These are phyloP conservation scores for Nevesoporus exiguus DNA, from an alignment of 768 basidiomycete genomes.

Conservation along the genomic window DNA sequence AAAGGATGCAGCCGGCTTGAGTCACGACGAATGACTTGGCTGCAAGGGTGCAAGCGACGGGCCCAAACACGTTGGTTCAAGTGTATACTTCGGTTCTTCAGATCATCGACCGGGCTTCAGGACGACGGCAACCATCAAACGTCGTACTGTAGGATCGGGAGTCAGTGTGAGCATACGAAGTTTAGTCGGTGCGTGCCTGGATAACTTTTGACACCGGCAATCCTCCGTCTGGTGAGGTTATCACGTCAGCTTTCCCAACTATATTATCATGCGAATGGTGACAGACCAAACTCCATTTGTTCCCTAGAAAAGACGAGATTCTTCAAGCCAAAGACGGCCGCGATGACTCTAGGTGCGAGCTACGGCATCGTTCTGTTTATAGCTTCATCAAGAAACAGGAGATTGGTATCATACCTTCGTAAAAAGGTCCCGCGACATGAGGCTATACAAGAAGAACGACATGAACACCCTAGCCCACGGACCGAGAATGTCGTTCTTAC, in stretches of 20 bases:
- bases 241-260: not conserved
- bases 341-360: slow-evolving; percentile 44
- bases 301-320: slow-evolving; percentile 23
- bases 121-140: slow-evolving; percentile 21
- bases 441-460: slow-evolving; percentile 21
- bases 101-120: too few relatives aligned
- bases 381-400: slow-evolving; percentile 7
- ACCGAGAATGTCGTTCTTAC: slow-evolving; percentile 6
- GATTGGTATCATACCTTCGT: slow-evolving; percentile 10
- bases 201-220: slow-evolving; percentile 19
- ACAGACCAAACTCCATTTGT: slow-evolving; percentile 14
- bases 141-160: slow-evolving; percentile 9
- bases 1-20: too few relatives aligned
- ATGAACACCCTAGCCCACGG: not conserved
- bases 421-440: slow-evolving; percentile 30
- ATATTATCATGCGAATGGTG: not conserved
- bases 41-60: too few relatives aligned
- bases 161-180: not conserved
- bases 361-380: slow-evolving; percentile 18
- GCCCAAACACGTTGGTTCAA: too few relatives aligned
- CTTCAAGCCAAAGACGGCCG: slow-evolving; percentile 43
- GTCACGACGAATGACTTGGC: too few relatives aligned
- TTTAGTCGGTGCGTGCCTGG: slow-evolving; percentile 12
- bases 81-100: too few relatives aligned
- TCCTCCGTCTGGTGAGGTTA: slow-evolving; percentile 5